Conservation (phyloP, 2,329 filamentous ascomycete genomes). For the Hypoxylon sp. region DNA sequence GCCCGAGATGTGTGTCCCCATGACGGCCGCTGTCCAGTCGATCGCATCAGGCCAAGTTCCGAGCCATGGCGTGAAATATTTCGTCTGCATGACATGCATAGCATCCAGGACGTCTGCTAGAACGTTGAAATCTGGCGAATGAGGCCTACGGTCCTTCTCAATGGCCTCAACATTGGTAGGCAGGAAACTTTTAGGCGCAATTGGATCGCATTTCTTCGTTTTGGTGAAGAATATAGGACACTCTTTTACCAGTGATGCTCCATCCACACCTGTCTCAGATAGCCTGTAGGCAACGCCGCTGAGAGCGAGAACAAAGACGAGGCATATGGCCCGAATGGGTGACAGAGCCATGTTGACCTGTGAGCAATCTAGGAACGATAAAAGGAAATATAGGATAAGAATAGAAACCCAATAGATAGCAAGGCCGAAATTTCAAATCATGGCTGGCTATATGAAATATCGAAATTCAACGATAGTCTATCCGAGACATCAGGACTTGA, state of each 20-base stretch:
- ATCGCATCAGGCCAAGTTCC: conserved; percentile 89
- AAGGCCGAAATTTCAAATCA: conserved; percentile 31
- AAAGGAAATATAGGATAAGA: conserved; percentile 12
- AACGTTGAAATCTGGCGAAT: conserved; percentile 47
- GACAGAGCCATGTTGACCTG: conserved; percentile 32
- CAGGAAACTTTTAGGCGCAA: conserved; percentile 49
- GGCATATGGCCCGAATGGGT: conserved; percentile 20
- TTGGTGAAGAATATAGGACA: conserved; percentile 48
- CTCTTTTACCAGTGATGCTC: conserved; percentile 36
- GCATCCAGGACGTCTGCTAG: conserved; percentile 72
- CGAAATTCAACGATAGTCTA: conserved; percentile 21
- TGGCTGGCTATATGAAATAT: conserved; percentile 22
- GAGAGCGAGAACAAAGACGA: conserved; percentile 19
- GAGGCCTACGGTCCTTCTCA: conserved; percentile 18
- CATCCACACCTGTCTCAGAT: conserved; percentile 12
- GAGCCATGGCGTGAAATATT: conserved; percentile 82
- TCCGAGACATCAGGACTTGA: conserved; percentile 9
- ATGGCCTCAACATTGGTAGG: conserved; percentile 33
- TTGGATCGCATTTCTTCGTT: conserved; percentile 46
- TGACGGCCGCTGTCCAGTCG: conserved; percentile 93
- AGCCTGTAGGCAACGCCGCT: conserved; percentile 16
- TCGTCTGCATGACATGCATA: conserved; percentile 80
- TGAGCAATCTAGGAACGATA: not conserved
- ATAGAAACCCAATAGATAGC: conserved; percentile 15
- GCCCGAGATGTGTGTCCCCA: conserved; percentile 83